These are phyloP conservation scores for Suillus paluster DNA, from an alignment of 768 basidiomycete genomes.

Conservation along the genomic window DNA sequence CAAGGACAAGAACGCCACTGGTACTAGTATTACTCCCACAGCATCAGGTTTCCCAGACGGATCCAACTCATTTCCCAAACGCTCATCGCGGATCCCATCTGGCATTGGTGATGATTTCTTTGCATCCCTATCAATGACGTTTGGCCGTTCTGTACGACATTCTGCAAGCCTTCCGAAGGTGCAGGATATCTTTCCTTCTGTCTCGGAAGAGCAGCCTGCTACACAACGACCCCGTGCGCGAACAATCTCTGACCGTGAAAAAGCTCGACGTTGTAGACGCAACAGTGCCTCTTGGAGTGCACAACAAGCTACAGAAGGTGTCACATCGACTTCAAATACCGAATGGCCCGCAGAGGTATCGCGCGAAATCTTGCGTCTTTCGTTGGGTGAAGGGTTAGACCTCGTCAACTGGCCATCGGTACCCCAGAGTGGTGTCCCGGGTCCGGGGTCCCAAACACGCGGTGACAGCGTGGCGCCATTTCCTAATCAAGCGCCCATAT, in stretches of 20 bases:
- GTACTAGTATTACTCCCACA: constrained; percentile 8
- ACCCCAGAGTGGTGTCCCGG: constrained; percentile 3
- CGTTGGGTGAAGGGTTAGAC: constrained; percentile 39
- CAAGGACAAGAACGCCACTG: constrained; percentile 16
- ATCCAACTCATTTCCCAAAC: constrained; percentile 27
- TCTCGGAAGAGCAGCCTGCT: constrained; percentile 14
- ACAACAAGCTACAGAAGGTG: constrained; percentile 45
- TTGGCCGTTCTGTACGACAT: constrained; percentile 31
- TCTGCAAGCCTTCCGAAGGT: constrained; percentile 33
- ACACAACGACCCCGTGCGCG: constrained; percentile 24
- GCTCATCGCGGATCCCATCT: constrained; percentile 12
- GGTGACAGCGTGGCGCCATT: constrained; percentile 18
- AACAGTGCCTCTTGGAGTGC: constrained; percentile 64
- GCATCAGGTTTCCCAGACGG: constrained; percentile 22
- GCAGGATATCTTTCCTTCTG: constrained; percentile 25
- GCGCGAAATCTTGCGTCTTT: constrained; percentile 55
- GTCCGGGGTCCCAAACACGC: constrained; percentile 33
- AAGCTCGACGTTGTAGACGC: constrained; percentile 46
- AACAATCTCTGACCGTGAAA: constrained; percentile 38
- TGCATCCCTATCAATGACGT: constrained; percentile 26
- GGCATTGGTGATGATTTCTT: constrained; percentile 22
- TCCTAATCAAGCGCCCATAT: constrained; percentile 21
- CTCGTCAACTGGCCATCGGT: background rate
- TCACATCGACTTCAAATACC: constrained; percentile 33
- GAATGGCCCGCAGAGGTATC: constrained; percentile 66